Conservation (phyloP, 2,329 filamentous ascomycete genomes). For the Emergomyces pasteurianus region DNA sequence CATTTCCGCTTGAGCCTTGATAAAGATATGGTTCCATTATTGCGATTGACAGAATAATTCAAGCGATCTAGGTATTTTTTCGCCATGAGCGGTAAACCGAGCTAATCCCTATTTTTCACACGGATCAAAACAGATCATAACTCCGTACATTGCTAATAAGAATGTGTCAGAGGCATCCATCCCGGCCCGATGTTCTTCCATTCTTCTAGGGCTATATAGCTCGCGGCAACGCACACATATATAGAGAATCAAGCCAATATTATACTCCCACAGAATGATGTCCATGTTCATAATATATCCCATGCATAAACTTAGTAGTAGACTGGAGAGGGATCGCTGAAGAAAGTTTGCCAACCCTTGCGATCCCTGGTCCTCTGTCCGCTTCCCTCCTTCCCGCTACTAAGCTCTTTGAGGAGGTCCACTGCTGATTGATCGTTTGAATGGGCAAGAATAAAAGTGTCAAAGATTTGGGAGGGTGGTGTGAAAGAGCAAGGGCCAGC, state of each 20-base stretch:
- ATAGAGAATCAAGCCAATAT: no score
- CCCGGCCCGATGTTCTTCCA: no score
- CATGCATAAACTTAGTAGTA: neutral
- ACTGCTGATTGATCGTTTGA: neutral
- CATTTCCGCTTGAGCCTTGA: neutral
- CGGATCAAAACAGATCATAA: neutral
- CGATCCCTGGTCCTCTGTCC: neutral
- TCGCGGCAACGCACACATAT: no score
- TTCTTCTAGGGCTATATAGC: no score
- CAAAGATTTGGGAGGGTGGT: neutral
- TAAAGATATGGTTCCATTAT: no score
- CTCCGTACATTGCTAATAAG: neutral
- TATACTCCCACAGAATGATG: no score
- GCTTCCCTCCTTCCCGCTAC: neutral
- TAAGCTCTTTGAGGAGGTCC: neutral
- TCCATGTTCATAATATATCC: neutral
- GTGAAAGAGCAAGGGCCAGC: conserved; percentile 1
- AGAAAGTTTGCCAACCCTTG: neutral
- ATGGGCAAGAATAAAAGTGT: neutral
- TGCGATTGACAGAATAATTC: neutral
- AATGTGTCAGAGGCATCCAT: no score
- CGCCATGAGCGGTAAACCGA: neutral
- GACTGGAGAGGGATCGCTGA: no score
- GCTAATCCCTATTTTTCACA: neutral
- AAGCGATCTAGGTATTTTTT: neutral